Percentiles rank a stretch among this genome's conserved stretches.
Conservation (phyloP, 148 eudicot genomes). For the Heliamphora exappendiculata region DNA sequence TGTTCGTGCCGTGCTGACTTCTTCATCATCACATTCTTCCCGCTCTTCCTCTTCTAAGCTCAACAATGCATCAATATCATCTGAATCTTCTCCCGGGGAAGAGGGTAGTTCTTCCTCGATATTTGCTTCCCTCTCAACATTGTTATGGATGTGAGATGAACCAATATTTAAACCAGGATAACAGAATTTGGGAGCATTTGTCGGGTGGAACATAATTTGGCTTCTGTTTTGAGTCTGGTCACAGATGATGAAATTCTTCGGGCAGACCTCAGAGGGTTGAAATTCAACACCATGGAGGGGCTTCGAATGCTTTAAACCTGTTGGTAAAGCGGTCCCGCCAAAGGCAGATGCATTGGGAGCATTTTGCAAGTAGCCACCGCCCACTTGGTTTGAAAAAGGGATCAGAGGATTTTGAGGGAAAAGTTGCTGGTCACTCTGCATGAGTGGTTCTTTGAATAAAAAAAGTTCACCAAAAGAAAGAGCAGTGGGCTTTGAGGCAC, state of each 20-base stretch:
- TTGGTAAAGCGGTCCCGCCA: constrained; percentile 21
- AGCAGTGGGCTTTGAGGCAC: constrained; percentile 4
- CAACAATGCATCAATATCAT: constrained; percentile 54
- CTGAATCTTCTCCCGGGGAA: constrained; percentile 35
- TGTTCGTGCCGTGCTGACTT: constrained; percentile 56
- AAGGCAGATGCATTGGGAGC: constrained; percentile 21
- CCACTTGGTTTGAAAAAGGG: constrained; percentile 28
- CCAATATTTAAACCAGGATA: constrained; percentile 25
- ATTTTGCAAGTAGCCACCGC: constrained; percentile 19
- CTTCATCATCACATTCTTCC: constrained; percentile 45
- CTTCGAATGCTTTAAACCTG: constrained; percentile 7
- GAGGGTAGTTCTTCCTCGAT: constrained; percentile 22
- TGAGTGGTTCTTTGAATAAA: constrained; percentile 18
- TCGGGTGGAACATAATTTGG: constrained; percentile 54
- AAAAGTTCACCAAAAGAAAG: constrained; percentile 2
- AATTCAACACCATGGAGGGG: constrained; percentile 33
- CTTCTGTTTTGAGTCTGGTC: constrained; percentile 45
- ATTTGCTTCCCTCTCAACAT: constrained; percentile 12
- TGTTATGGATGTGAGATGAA: constrained; percentile 16
- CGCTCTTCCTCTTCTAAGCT: constrained; percentile 37
- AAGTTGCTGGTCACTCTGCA: constrained; percentile 37
- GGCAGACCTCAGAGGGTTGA: constrained; percentile 50
- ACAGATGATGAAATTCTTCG: constrained; percentile 47
- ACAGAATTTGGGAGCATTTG: constrained; percentile 20
- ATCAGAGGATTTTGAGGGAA: constrained; percentile 18